Evolutionary conservation across 768 basidiomycete species (phyloP).

Genomic region (Tulasnella sp.): DNA sequence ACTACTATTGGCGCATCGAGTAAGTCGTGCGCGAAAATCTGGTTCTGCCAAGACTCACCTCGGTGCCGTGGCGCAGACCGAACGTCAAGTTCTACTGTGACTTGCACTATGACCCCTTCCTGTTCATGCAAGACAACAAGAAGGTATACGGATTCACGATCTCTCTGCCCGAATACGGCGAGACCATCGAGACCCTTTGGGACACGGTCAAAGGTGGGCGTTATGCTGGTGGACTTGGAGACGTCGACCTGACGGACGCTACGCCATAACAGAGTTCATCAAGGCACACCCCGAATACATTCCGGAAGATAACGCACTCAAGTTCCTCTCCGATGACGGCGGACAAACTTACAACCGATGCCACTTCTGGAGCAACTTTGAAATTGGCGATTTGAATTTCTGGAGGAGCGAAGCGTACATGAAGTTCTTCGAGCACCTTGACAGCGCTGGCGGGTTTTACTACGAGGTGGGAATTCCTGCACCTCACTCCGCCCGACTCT

Average conservation of each 20-base stretch:
- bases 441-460: constrained; percentile 79
- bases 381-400: constrained; percentile 79
- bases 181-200: constrained; percentile 82
- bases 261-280: constrained; percentile 58
- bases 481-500: neutral
- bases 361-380: constrained; percentile 92
- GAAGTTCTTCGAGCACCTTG: constrained; percentile 79
- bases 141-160: constrained; percentile 91
- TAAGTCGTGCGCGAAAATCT: constrained; percentile 39
- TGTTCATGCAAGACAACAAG: constrained; percentile 70
- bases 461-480: constrained; percentile 58
- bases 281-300: constrained; percentile 57
- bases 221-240: neutral
- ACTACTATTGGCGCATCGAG: constrained; percentile 92
- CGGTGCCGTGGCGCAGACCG: constrained; percentile 46
- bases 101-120: constrained; percentile 68
- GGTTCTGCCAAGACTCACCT: constrained; percentile 2
- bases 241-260: neutral
- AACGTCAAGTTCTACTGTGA: constrained; percentile 79
- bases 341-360: constrained; percentile 72
- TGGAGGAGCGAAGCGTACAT: constrained; percentile 80
- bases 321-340: constrained; percentile 69
- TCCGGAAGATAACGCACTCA: constrained; percentile 61
- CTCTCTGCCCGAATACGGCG: constrained; percentile 68
- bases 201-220: constrained; percentile 58